Evolutionary conservation across 2,329 filamentous ascomycete species (phyloP), one percentile per base, ranked within the genome.

Genomic region (Epichloe bromicola): DNA sequence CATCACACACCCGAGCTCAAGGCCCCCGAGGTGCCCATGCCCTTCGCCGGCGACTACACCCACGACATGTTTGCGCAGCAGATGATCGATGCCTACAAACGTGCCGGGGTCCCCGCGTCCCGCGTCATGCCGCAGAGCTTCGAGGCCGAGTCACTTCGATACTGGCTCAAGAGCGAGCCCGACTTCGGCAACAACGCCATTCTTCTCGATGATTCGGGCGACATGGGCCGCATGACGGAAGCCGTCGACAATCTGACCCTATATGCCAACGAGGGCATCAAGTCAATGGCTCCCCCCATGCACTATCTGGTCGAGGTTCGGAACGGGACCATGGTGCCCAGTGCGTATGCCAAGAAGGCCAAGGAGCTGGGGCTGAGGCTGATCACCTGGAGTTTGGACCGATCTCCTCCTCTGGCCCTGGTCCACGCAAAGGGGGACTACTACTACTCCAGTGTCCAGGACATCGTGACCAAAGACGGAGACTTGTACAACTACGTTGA

Each of bases 1-100:
- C 74, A 79, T 56, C 85, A 83, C 65, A 83, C 79, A 0, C 76
- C 80, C 5, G 82, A 86, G 66, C 72, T 85, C 34, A 87, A 87
- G 71, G 78, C 77, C 0, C 0, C 79, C 37, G 70, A 77, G 57
- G 78, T 86, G n/a, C 61, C 72, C n/a, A 86, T 87, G 82, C 84
- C 84, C 0, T 87, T 84, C 62, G 61, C 70, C 42, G 72, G 71
- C 33, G 61, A 73, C 60, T 86, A 85, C 69, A 86, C 83, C 0
- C 81, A 85, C 61, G 67, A 78, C 57, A 67, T 72, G 59, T 86
- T 79, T 60, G 78, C 79, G 0, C 79, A 83, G 65, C 79, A 86
- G 63, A 66, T 86, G 54, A 73, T 83, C 51, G 74, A 83, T 59
- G 74, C 77, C 50, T 82, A 81, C 68, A 71, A 72, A 53, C 62